Percentiles rank a stretch among this genome's conserved stretches.
These are phyloP conservation scores for Trichoderma simmonsii DNA, from an alignment of 2,329 filamentous ascomycete species.

Conservation along the genomic window DNA sequence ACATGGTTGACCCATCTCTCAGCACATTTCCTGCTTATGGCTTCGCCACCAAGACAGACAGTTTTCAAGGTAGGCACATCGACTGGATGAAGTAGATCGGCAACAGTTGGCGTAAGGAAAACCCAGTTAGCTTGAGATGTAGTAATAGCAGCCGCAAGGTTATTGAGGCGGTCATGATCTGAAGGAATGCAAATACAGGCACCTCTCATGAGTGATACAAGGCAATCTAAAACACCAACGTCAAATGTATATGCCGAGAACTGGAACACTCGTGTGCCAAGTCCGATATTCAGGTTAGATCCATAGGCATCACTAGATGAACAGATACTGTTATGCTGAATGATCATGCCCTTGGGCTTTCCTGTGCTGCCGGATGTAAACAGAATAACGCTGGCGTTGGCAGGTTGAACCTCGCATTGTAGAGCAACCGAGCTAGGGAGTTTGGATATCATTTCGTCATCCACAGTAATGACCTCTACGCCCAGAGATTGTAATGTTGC, in stretches of 20 bases:
- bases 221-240: constrained; percentile 22
- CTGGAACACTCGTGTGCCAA: constrained; percentile 18
- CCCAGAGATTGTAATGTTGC: background rate
- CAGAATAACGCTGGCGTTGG: constrained; percentile 5
- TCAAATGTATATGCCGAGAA: constrained; percentile 24
- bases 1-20: constrained; percentile 1
- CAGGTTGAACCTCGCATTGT: background rate
- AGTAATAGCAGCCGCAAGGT: constrained; percentile 18
- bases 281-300: constrained; percentile 1
- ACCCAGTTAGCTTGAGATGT: background rate
- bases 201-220: constrained; percentile 20
- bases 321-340: constrained; percentile 15
- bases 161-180: constrained; percentile 19
- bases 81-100: constrained; percentile 4
- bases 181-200: constrained; percentile 23
- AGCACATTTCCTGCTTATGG: constrained; percentile 5
- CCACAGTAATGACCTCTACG: background rate
- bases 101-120: constrained; percentile 22
- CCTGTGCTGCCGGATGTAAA: constrained; percentile 15
- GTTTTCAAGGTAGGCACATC: background rate
- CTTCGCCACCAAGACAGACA: constrained; percentile 14
- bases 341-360: constrained; percentile 5
- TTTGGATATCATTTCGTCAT: background rate
- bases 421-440: background rate
- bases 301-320: constrained; percentile 9